Evolutionary conservation across 108 stramenopile species (phyloP).

Genomic region (Asterionellopsis glacialis): DNA sequence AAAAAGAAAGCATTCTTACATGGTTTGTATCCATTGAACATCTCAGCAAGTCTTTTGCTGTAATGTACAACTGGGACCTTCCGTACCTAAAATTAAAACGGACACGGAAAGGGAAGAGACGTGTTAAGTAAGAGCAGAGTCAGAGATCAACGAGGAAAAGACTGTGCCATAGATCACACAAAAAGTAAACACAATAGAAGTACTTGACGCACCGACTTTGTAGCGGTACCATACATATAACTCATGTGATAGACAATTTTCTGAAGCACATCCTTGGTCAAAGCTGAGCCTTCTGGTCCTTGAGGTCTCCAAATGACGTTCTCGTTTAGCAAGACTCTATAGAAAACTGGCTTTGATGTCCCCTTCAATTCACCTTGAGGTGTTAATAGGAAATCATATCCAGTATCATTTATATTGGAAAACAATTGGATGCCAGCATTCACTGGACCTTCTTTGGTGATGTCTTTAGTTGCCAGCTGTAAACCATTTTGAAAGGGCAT

Average conservation of each 20-base stretch:
- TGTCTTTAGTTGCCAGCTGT: not conserved
- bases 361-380: slow-evolving; percentile 61
- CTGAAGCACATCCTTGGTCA: slow-evolving; percentile 6
- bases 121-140: not conserved
- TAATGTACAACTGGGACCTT: not conserved
- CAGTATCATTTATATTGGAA: not conserved
- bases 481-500: slow-evolving; percentile 11
- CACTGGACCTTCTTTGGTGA: not conserved
- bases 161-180: not conserved
- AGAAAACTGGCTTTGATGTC: slow-evolving; percentile 59
- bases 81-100: not conserved
- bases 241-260: not conserved
- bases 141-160: not conserved
- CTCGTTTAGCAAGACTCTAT: slow-evolving; percentile 24
- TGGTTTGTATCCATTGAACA: not conserved
- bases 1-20: not conserved
- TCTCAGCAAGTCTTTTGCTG: not conserved
- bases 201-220: slow-evolving; percentile 5
- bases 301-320: slow-evolving; percentile 20
- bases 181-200: not conserved
- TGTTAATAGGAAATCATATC: slow-evolving; percentile 38
- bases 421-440: slow-evolving; percentile 4
- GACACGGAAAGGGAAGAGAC: not conserved
- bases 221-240: slow-evolving; percentile 8
- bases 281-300: not conserved